Evolutionary conservation across 2,329 filamentous ascomycete genomes (phyloP), one percentile per base, ranked within the genome.

Genomic region (Aspergillus tamarii): DNA sequence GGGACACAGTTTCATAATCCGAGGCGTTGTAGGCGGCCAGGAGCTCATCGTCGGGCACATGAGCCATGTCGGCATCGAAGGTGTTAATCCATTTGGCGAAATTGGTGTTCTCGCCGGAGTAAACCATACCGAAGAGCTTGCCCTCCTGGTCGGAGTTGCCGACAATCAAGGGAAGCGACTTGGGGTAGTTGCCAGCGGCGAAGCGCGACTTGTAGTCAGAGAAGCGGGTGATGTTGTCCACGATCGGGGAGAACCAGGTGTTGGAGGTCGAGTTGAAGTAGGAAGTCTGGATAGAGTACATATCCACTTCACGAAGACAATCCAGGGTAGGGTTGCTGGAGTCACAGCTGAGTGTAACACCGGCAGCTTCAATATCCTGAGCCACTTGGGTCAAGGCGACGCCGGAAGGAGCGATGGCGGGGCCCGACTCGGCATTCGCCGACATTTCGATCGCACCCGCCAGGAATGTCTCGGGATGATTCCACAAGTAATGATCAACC

Each of bases 401-500:
- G 6, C 69, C 69, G 1, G 60, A n/a, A 21, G 69, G 66, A 9
- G 69, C 57, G 41, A 57, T 45, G 14, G 64, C 69, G 19, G 69
- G 69, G 12, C 69, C 69, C 5, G 69, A 70, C 55, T 65, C 57
- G 14, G 67, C 67, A 26, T 70, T 70, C 52, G 68, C 68, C 7
- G 69, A 70, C 69, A 70, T 69, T 60, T 70, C 69, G 12, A 69
- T 63, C 14, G 69, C 69, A 52, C 69, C 67, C 6, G 69, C 69
- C 21, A 70, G 48, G 62, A 68, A 69, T 45, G 69, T 70, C 2
- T 66, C 32, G 8, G 69, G 69, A 57, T 70, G 69, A 32, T 64
- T 70, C 69, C 69, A 70, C 62, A 70, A 65, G 39, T 70, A 70
- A 61, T 70, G 63, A 48, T 70, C 69, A 36, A 69, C 52, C 52